These are phyloP conservation scores for Parmelia sp. DNA, from an alignment of 495 filamentous ascomycete genomes.

Conservation along the genomic window DNA sequence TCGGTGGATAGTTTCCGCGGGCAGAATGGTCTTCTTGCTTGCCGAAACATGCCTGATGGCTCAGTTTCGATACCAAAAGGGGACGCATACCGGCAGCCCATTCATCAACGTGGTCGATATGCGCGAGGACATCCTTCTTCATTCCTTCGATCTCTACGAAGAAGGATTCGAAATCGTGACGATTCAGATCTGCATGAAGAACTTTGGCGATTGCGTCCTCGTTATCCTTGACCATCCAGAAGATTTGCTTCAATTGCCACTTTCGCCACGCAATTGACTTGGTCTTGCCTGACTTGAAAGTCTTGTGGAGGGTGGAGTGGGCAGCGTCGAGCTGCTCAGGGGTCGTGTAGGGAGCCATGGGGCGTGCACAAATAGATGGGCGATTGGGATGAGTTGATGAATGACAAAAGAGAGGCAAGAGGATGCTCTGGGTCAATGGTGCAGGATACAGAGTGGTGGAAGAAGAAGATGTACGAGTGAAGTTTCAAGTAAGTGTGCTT, in stretches of 20 bases:
- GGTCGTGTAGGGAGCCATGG: conserved; percentile 16
- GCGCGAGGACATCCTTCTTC: conserved; percentile 16
- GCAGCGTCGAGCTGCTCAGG: conserved; percentile 16
- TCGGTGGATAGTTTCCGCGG: too few species aligned
- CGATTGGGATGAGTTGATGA: background rate
- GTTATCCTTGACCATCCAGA: conserved; percentile 33
- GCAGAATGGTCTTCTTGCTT: too few species aligned
- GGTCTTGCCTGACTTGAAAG: conserved; percentile 34
- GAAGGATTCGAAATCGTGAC: conserved; percentile 14
- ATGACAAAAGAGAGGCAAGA: background rate
- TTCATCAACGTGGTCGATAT: conserved; percentile 19
- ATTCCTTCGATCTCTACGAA: conserved; percentile 7
- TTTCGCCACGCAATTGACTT: conserved; percentile 38
- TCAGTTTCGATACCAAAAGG: too few species aligned
- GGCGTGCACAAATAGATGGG: background rate
- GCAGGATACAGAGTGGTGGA: too few species aligned
- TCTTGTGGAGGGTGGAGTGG: conserved; percentile 28
- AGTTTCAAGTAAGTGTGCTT: too few species aligned
- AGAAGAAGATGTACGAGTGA: too few species aligned
- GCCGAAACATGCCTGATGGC: too few species aligned
- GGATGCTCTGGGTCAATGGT: too few species aligned
- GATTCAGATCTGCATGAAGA: conserved; percentile 17
- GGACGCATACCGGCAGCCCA: too few species aligned
- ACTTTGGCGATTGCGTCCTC: conserved; percentile 13
- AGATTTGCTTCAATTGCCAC: conserved; percentile 46